These are phyloP conservation scores for Daldinia decipiens DNA, from an alignment of 495 filamentous ascomycete genomes.

Conservation along the genomic window DNA sequence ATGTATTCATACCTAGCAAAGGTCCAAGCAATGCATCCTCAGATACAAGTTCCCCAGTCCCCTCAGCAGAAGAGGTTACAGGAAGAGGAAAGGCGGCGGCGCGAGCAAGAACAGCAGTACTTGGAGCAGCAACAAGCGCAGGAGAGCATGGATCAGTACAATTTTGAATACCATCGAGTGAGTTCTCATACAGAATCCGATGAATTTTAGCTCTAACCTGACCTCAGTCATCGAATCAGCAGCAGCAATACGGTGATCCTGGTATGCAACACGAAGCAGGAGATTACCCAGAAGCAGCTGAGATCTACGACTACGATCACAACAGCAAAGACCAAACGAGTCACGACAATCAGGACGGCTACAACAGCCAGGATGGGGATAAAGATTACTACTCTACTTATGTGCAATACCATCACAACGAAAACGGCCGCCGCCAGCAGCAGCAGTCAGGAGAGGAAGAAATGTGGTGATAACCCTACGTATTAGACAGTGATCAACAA, in stretches of 20 bases:
- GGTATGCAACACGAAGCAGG: constrained; percentile 51
- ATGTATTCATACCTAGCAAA: constrained; percentile 99
- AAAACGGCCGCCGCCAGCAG: constrained; percentile 30
- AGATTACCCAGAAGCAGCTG: constrained; percentile 58
- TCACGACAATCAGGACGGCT: constrained; percentile 41
- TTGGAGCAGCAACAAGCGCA: constrained; percentile 61
- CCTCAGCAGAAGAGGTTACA: constrained; percentile 70
- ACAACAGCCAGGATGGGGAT: constrained; percentile 39
- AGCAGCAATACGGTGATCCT: constrained; percentile 52
- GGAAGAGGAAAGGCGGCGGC: constrained; percentile 69
- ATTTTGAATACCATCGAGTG: constrained; percentile 65
- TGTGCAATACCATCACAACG: constrained; percentile 39
- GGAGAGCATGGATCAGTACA: constrained; percentile 56
- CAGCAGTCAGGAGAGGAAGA: constrained; percentile 41
- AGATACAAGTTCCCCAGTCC: constrained; percentile 79
- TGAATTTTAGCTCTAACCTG: constrained; percentile 30
- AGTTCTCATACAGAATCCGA: constrained; percentile 31
- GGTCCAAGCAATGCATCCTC: constrained; percentile 97
- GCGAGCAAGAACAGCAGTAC: constrained; percentile 69
- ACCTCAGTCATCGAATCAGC: constrained; percentile 51
- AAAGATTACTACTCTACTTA: constrained; percentile 50
- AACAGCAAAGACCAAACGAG: constrained; percentile 42
- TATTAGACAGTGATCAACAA: constrained; percentile 25
- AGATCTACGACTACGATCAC: constrained; percentile 63
- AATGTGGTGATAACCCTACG: constrained; percentile 45